These are phyloP conservation scores for Apiospora rasikravindrae DNA, from an alignment of 2,329 filamentous ascomycete species.

Conservation along the genomic window DNA sequence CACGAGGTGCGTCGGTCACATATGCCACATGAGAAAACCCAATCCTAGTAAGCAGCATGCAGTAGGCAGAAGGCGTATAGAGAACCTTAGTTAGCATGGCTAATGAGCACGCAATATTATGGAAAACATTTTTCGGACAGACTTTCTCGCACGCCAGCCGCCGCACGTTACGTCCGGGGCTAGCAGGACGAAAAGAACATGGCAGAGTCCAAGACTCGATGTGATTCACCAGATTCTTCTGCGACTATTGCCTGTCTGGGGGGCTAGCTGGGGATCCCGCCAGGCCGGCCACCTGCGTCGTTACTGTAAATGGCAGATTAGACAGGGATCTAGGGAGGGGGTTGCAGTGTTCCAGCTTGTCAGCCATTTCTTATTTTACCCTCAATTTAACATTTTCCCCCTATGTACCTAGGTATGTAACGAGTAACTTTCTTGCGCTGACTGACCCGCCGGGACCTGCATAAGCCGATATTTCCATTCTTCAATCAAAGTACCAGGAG, in stretches of 20 bases:
- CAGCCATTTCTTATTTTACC: slow-evolving; percentile 3
- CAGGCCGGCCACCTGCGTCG: not conserved
- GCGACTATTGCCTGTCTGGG: not conserved
- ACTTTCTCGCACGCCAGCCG: not conserved
- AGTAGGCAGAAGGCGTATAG: not conserved
- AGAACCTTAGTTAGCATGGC: not conserved
- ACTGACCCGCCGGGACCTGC: slow-evolving; percentile 12
- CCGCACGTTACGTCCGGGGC: not conserved
- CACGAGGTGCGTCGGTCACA: not conserved
- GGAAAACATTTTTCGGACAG: not conserved
- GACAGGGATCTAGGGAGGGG: not conserved
- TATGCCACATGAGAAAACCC: not conserved
- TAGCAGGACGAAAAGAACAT: not conserved
- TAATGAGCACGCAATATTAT: not conserved
- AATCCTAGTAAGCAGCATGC: not conserved
- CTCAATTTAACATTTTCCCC: not conserved
- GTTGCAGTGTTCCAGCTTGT: not conserved
- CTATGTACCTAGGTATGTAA: no score
- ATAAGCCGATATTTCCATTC: not conserved
- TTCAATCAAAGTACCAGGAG: not conserved
- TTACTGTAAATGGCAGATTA: slow-evolving; percentile 2
- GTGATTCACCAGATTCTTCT: not conserved
- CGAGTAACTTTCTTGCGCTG: slow-evolving; percentile 3
- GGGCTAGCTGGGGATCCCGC: slow-evolving; percentile 3
- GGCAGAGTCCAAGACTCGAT: not conserved